Percentiles rank a stretch among this genome's conserved stretches.
phyloP scores from a whole-genome alignment of 2,329 filamentous ascomycete genomes.

The Corynespora cassiicola region DNA sequence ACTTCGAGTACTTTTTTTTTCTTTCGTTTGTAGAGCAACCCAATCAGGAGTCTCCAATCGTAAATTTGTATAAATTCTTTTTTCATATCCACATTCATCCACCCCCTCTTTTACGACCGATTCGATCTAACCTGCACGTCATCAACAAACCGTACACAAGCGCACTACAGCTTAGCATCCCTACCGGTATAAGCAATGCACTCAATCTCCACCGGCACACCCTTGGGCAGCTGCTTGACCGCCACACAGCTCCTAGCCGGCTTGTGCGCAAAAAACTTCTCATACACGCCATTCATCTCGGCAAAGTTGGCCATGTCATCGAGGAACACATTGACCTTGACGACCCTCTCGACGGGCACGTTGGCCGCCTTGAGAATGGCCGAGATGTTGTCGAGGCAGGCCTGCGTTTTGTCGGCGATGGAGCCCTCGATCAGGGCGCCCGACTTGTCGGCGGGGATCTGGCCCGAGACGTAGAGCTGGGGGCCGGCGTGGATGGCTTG shows the following conservation, averaged over 20 bases:
- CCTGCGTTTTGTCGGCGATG: slow-evolving; percentile 72
- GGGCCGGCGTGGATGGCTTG: slow-evolving; percentile 72
- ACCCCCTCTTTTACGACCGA: no score
- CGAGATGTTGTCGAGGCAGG: slow-evolving; percentile 79
- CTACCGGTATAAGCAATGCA: slow-evolving; percentile 69
- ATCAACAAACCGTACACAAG: slow-evolving; percentile 16
- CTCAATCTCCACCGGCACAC: slow-evolving; percentile 89
- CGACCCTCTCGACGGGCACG: slow-evolving; percentile 77
- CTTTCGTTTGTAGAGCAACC: no score
- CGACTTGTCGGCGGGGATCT: slow-evolving; percentile 74
- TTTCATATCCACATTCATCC: no score
- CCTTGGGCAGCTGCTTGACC: slow-evolving; percentile 86
- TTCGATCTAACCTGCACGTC: slow-evolving; percentile 18
- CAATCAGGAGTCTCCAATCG: no score
- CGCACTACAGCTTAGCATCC: slow-evolving; percentile 26
- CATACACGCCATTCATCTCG: slow-evolving; percentile 85
- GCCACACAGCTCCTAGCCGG: slow-evolving; percentile 89
- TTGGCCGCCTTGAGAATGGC: slow-evolving; percentile 84
- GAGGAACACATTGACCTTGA: slow-evolving; percentile 85
- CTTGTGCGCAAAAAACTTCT: slow-evolving; percentile 81
- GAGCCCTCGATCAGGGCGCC: slow-evolving; percentile 68
- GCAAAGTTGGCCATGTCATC: slow-evolving; percentile 90
- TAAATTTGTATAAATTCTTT: no score
- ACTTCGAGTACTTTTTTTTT: no score
- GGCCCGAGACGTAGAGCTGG: slow-evolving; percentile 74